Evolutionary conservation across 1,284 basidiomycete genomes (phyloP), one percentile per base, ranked within the genome.

Genomic region (Amylostereum areolatum): DNA sequence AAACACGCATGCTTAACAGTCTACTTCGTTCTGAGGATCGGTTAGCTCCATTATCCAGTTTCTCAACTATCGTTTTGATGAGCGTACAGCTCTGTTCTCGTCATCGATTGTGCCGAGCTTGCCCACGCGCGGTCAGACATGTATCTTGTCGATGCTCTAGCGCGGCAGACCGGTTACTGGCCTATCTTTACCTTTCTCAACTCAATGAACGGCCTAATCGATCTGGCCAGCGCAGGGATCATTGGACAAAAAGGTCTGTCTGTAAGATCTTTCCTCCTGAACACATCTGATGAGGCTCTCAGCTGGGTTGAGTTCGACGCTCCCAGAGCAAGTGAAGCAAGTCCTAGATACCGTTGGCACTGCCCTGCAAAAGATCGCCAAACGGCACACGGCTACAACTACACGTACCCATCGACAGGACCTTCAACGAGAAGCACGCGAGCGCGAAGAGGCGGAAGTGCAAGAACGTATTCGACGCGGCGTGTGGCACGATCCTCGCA

Each of bases 141-240:
- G 4, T 76, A 78, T 29, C 74, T 95, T 7, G 73, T 97, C 11
- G 72, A 72, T 11, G 72, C 74, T 2, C 69, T 97, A 3, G 91
- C 93, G 1, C 70, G 67, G 9, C 89, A 97, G 65, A 93, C 90
- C 0, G 92, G 93, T 46, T 97, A 96, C 66, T 87, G 85, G 76
- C 94, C 94, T 2, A 75, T 92, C 5, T 97, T 98, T 67, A 86
- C 86, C 4, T 92, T 95, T 73, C 69, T 97, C 49, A 87, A 87
- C 59, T 92, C 89, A 1, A 66, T 96, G 60, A 92, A 85, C 63
- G 89, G 81, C 54, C 68, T 98, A 50, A 83, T 98, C 52, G 96
- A 99, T 62, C 75, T 99, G n/a, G 94, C 92, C 0, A 87, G 88
- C 48, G 81, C 95, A 34, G 94, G 95, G 5, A 63, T 99, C 25